Evolutionary conservation across 345 rosid species (phyloP), one percentile per base, ranked within the genome.

Genomic region (Hypericum androsaemum): DNA sequence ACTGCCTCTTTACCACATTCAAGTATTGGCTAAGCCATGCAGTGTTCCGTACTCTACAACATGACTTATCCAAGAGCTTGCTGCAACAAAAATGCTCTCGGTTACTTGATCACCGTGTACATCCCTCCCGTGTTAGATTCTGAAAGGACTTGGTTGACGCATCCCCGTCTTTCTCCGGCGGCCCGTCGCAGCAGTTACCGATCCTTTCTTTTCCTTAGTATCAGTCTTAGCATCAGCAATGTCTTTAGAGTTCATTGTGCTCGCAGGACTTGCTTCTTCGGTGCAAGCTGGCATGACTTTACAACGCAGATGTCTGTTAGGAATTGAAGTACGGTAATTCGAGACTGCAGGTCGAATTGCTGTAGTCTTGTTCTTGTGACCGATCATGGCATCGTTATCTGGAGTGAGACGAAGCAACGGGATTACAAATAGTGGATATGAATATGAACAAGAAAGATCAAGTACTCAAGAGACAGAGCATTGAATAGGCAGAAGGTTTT

Each of bases 301-400:
- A 43, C 71, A 52, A 7, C 54, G 65, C 10, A 49, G 61, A 15
- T 68, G 73, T 61, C 77, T 64, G 10, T 59, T 63, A 47, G 56
- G 77, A 37, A 62, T 47, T 40, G 6, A 12, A 39, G 56, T 55
- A 12, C 64, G 65, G 41, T 63, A 72, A 69, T 63, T 69, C 62
- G 50, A 55, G 32, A 65, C 64, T 10, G 61, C 15, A 6, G 69
- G 59, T 42, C 52, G 59, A 16, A 41, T 72, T 37, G 56, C 45
- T 56, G 55, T 59, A 9, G 47, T 61, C 58, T 41, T 66, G 72
- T 67, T 73, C 56, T 50, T 75, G 57, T 65, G 64, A 50, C 83
- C 78, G 37, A 82, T 73, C 59, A 73, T 53, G 7, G 67, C 74
- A 70, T 82, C 85, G 14, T 82, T 82, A 46, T 71, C 85, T 82